Conservation (phyloP, 2,329 filamentous ascomycete species). For the Blastomyces percursus region DNA sequence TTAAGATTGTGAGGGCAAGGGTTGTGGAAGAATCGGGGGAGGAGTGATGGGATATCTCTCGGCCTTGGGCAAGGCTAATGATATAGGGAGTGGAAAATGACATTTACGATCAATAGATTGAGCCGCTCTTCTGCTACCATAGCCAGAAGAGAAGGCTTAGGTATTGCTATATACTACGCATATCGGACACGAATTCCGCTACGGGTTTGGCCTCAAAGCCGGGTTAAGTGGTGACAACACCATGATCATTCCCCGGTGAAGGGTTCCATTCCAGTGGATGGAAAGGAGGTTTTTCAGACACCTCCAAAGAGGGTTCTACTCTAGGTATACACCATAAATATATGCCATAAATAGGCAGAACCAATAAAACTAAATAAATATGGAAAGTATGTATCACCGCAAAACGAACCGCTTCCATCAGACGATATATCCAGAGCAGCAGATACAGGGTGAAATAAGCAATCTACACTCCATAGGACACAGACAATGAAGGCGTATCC, state of each 20-base stretch:
- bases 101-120: background rate
- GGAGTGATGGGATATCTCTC: slow-evolving; percentile 20
- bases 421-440: slow-evolving; percentile 64
- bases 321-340: background rate
- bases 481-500: slow-evolving; percentile 45
- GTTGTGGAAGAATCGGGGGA: slow-evolving; percentile 52
- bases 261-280: background rate
- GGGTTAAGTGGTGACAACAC: background rate
- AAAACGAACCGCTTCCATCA: slow-evolving; percentile 77
- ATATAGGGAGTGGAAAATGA: background rate
- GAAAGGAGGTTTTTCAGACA: background rate
- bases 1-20: slow-evolving; percentile 65
- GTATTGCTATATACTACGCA: background rate
- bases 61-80: background rate
- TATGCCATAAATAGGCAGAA: background rate
- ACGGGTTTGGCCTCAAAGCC: background rate
- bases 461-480: slow-evolving; percentile 51
- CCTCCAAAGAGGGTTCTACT: background rate
- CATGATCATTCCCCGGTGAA: background rate
- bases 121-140: background rate
- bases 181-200: background rate
- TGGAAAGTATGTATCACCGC: slow-evolving; percentile 53
- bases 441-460: slow-evolving; percentile 66
- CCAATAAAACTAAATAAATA: background rate
- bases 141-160: background rate